Evolutionary conservation across 805 yeast genomes (phyloP), one percentile per base, ranked within the genome.

Genomic region (Brettanomyces sp.): DNA sequence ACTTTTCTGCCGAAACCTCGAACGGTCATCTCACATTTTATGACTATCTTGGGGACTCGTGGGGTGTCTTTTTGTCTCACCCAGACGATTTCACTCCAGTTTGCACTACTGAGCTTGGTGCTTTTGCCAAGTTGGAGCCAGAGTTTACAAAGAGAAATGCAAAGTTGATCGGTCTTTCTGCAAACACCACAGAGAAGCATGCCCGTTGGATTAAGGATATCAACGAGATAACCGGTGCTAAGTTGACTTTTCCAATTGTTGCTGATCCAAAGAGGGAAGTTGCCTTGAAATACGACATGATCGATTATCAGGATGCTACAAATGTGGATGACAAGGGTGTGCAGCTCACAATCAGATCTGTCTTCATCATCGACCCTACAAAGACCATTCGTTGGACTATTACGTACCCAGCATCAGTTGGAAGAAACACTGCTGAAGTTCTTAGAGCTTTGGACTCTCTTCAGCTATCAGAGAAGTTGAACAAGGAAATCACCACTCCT

Each of bases 31-130:
- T 82, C 50, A 73, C 74, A 51, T 80, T 82, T 69, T 82, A 81
- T 64, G 75, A 77, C 49, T 82, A 66, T 65, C 70, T 76, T 47
- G 85, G 80, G 34, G 70, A 72, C 57, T 65, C 71, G 47, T 82
- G 89, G 88, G 73, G 71, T 41, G 77, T 82, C 37, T 71, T 82
- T 51, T 82, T 82, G 67, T 78, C 85, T 32, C 88, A 82, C 60
- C 89, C 89, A 46, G 87, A 80, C 52, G 88, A 82, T 61, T 82
- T 78, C 70, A 82, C 89, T 21, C 89, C 89, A 34, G 85, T 82
- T 42, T 82, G 89, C 63, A 82, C 88, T 52, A 82, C 89, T 44
- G 89, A 82, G 63, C 69, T 82, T 49, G 88, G 88, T 51, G 88
- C 87, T 6, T 81, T 82, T 57, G 82, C 87, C 52, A 75, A 77